Conservation (phyloP, 2,329 filamentous ascomycete genomes). For the Aspergillus ruber region DNA sequence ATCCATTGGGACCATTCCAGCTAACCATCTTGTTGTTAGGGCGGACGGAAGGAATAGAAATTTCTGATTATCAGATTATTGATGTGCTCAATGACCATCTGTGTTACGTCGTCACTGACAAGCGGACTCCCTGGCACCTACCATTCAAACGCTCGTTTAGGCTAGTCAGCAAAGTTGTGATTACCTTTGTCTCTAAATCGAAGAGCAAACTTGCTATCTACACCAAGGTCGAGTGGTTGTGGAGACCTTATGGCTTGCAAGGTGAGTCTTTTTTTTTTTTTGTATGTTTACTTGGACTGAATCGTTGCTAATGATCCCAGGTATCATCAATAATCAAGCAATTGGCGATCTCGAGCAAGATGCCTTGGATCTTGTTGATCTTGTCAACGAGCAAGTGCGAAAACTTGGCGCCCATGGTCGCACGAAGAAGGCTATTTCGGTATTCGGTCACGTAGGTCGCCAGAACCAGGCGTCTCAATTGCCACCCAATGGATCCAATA, state of each 20-base stretch:
- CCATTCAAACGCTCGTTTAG: slow-evolving; percentile 74
- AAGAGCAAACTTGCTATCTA: slow-evolving; percentile 88
- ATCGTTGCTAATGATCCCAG: slow-evolving; percentile 19
- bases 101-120: slow-evolving; percentile 61
- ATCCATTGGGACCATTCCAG: not conserved
- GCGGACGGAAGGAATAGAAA: slow-evolving; percentile 50
- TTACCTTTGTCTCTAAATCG: slow-evolving; percentile 87
- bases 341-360: slow-evolving; percentile 58
- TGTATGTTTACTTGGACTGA: not conserved
- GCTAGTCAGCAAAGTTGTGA: slow-evolving; percentile 82
- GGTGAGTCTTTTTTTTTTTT: slow-evolving; percentile 22
- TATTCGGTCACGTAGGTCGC: slow-evolving; percentile 44
- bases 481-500: slow-evolving; percentile 23
- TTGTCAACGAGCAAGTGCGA: slow-evolving; percentile 45
- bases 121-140: slow-evolving; percentile 70
- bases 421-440: slow-evolving; percentile 44
- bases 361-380: slow-evolving; percentile 43
- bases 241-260: slow-evolving; percentile 49
- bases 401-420: slow-evolving; percentile 41
- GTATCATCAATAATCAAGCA: slow-evolving; percentile 58
- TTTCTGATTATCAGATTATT: slow-evolving; percentile 79
- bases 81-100: slow-evolving; percentile 74
- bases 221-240: slow-evolving; percentile 80
- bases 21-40: slow-evolving; percentile 23
- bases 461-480: slow-evolving; percentile 37